These are phyloP conservation scores for Solanum arcanum DNA, from an alignment of 257 asterid species.

Conservation along the genomic window DNA sequence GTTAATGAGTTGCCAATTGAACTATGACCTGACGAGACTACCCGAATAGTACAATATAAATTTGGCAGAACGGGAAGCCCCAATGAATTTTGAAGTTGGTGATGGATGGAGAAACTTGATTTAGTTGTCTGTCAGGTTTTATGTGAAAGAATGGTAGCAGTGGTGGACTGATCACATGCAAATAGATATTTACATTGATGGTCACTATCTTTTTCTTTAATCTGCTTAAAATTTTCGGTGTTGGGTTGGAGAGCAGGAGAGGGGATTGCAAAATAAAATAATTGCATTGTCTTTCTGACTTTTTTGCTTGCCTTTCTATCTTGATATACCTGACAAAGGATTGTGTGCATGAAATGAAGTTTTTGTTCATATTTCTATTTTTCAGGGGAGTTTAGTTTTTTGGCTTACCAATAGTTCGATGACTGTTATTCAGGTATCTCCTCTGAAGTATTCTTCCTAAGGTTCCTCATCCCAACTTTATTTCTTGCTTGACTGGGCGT, in stretches of 20 bases:
- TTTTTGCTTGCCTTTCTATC: neutral
- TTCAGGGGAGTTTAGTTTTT: conserved; percentile 85
- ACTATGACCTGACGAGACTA: neutral
- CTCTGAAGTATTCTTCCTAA: neutral
- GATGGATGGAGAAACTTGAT: neutral
- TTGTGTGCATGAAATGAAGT: neutral
- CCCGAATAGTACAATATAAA: neutral
- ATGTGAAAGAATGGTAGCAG: neutral
- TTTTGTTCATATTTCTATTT: conserved; percentile 3
- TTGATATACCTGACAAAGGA: neutral
- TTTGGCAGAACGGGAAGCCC: neutral
- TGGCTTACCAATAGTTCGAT: conserved; percentile 80
- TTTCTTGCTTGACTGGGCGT: neutral
- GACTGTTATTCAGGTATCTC: conserved; percentile 48
- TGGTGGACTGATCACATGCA: neutral
- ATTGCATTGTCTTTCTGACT: neutral
- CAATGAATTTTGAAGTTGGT: neutral
- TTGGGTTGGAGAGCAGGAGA: neutral
- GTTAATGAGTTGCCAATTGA: neutral
- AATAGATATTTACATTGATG: neutral
- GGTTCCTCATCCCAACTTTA: neutral
- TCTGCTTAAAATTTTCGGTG: neutral
- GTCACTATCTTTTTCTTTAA: neutral
- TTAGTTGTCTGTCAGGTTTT: neutral
- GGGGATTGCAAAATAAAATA: neutral